Conservation (phyloP, 306 rosid genomes). For the Ammopiptanthus mongolicus region DNA sequence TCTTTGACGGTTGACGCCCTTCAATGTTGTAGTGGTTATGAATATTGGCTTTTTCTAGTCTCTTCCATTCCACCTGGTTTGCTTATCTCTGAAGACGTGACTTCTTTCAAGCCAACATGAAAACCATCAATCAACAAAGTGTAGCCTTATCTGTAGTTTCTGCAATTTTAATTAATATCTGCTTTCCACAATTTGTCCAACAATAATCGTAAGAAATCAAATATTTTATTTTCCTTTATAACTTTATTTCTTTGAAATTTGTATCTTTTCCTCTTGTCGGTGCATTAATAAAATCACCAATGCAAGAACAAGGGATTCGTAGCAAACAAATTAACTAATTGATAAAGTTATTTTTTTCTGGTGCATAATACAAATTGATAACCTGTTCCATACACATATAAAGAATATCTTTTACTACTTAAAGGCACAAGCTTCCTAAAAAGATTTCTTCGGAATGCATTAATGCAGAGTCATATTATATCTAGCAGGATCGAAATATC, state of each 20-base stretch:
- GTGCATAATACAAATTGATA: not conserved
- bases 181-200: not conserved
- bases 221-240: not conserved
- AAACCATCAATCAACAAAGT: slow-evolving; percentile 6
- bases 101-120: not conserved
- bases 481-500: slow-evolving; percentile 22
- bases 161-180: not conserved
- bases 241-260: slow-evolving; percentile 1
- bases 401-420: not conserved
- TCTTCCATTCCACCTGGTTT: slow-evolving; percentile 18
- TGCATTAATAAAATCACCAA: not conserved
- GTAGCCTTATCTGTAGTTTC: not conserved
- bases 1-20: not conserved
- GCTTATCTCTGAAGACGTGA: slow-evolving; percentile 15
- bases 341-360: not conserved
- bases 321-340: too few species aligned
- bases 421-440: slow-evolving; percentile 20
- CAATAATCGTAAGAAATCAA: not conserved
- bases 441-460: not conserved
- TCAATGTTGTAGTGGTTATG: not conserved
- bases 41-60: slow-evolving; percentile 5
- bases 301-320: not conserved
- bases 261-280: not conserved
- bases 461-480: not conserved
- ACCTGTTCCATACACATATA: not conserved